These are phyloP conservation scores for Hirschioporus abietinus DNA, from an alignment of 768 basidiomycete genomes.

Conservation along the genomic window DNA sequence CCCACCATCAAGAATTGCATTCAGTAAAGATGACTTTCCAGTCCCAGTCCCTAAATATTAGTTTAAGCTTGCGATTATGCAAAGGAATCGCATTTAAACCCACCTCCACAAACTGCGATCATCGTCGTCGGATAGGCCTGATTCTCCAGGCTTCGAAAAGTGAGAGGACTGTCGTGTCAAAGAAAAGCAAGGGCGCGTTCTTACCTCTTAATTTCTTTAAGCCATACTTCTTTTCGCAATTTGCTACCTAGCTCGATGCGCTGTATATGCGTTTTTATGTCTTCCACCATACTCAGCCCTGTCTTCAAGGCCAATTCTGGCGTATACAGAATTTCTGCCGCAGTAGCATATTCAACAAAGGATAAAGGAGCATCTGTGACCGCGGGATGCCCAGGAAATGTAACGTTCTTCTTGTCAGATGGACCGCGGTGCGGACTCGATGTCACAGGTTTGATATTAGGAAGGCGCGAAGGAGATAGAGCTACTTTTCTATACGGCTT, in stretches of 20 bases:
- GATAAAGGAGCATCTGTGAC: conserved; percentile 11
- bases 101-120: conserved; percentile 63
- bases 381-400: conserved; percentile 8
- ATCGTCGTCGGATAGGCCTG: conserved; percentile 52
- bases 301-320: conserved; percentile 47
- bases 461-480: neutral
- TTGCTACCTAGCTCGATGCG: conserved; percentile 47
- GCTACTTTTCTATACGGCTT: neutral
- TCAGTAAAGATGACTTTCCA: conserved; percentile 57
- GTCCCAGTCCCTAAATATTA: conserved; percentile 47
- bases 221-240: conserved; percentile 55
- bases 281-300: conserved; percentile 48
- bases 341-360: conserved; percentile 34
- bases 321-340: conserved; percentile 39
- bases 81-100: conserved; percentile 11
- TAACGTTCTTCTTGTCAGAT: neutral
- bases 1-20: conserved; percentile 55
- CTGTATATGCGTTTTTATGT: conserved; percentile 37
- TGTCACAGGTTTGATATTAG: neutral
- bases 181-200: conserved; percentile 11
- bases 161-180: neutral
- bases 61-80: conserved; percentile 6
- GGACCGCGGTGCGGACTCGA: neutral
- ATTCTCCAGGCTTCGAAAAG: conserved; percentile 34
- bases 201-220: conserved; percentile 46